Percentiles rank a stretch among this genome's conserved stretches.
Conservation (phyloP, 2,329 filamentous ascomycete species). For the Aureobasidium sp. region DNA sequence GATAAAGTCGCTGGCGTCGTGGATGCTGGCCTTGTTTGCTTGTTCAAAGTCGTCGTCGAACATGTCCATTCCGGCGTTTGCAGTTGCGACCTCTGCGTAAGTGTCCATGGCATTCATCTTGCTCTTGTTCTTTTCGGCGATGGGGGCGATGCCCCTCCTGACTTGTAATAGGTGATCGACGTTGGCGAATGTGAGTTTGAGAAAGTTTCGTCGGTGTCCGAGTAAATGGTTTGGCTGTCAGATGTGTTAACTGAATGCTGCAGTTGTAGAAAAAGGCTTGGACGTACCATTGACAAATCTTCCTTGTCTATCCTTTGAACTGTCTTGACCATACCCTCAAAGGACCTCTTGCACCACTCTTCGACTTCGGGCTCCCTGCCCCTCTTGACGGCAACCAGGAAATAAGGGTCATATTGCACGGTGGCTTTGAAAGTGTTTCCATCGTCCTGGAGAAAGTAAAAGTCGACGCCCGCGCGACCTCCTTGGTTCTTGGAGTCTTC, state of each 20-base stretch:
- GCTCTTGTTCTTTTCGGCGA: slow-evolving; percentile 95
- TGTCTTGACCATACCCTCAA: slow-evolving; percentile 72
- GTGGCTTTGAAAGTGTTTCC: slow-evolving; percentile 91
- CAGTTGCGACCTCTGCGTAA: slow-evolving; percentile 91
- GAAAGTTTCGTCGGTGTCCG: slow-evolving; percentile 80
- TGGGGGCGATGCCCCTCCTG: slow-evolving; percentile 73
- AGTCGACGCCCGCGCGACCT: slow-evolving; percentile 85
- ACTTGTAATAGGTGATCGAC: slow-evolving; percentile 81
- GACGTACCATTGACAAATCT: slow-evolving; percentile 52
- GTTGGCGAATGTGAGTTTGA: slow-evolving; percentile 82
- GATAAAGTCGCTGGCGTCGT: slow-evolving; percentile 93
- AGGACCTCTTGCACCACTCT: slow-evolving; percentile 80
- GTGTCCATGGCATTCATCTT: slow-evolving; percentile 96
- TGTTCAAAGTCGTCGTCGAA: slow-evolving; percentile 76
- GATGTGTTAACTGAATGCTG: neutral
- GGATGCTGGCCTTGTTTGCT: slow-evolving; percentile 57
- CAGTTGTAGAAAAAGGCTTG: neutral
- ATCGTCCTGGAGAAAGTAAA: slow-evolving; percentile 92
- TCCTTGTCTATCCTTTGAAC: slow-evolving; percentile 80
- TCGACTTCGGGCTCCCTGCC: slow-evolving; percentile 89
- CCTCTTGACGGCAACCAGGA: slow-evolving; percentile 81
- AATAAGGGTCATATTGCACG: slow-evolving; percentile 94
- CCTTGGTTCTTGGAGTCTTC: slow-evolving; percentile 77
- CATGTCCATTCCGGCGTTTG: slow-evolving; percentile 80
- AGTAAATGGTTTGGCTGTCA: slow-evolving; percentile 75